Base-by-base conservation (phyloP, 2,329 filamentous ascomycete species). In the Penicillium sp. region DNA sequence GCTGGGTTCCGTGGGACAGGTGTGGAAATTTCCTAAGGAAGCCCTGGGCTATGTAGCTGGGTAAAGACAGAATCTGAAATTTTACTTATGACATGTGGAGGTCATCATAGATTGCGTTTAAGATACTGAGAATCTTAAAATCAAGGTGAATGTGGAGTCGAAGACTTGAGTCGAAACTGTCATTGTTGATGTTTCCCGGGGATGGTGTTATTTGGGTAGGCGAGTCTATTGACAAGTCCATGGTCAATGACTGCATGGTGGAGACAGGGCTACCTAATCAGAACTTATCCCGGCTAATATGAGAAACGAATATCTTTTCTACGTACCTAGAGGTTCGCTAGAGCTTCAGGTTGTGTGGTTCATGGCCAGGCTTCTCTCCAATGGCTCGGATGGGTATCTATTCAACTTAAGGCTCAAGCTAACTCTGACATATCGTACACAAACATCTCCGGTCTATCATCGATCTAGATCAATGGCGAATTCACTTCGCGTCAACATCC, bases 401-500 rank as follows among this genome's bases (percentile, higher is more conserved):
- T 52, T 33, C 39, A 52, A 27, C 6, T 33, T 13, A 52, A 33
- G 22, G 22, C 41, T 27, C 41, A 11, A 37, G 50, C 50, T 52
- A 52, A n/a, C 18, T 49, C 35, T 49, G 46, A 49, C 46, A 49
- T 46, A 49, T 49, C 46, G 31, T 49, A 35, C 46, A 13, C 24
- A 47, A 47, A 47, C 22, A 47, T 33, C 24, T 31, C 22, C 43
- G 1, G 31, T 22, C 22, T 22, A 22, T 22, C 22, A 22, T 22
- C 22, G 37, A 36, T 27, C 16, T 19, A 31, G 36, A 41, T 40
- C 24, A 31, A 51, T 4, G 19, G 19, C 22, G 22, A 22, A 22
- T 22, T 54, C 41, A 59, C 47, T 53, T 43, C 3, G 37, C 50
- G n/a, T 63, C 59, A 39, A 67, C 40, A 35, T 64, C 55, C 64